phyloP scores from a whole-genome alignment of 2,329 filamentous ascomycete species.

The Neoarthrinium moseri region DNA sequence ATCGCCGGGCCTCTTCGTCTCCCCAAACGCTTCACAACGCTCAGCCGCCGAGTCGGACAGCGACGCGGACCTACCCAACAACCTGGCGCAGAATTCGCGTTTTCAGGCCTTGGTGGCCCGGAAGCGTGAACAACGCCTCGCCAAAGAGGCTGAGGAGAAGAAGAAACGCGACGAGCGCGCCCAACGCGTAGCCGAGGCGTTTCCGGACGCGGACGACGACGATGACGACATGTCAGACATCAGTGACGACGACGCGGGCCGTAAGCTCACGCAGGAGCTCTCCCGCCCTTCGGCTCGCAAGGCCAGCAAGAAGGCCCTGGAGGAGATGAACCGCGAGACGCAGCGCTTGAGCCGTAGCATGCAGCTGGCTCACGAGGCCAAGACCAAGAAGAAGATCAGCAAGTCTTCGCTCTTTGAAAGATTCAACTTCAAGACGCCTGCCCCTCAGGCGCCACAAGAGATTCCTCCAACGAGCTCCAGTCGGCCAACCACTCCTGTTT shows the following conservation, averaged over 20 bases:
- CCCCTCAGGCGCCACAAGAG: conserved; percentile 20
- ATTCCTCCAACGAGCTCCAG: conserved; percentile 49
- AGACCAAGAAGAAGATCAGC: conserved; percentile 86
- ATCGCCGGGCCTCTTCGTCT: conserved; percentile 58
- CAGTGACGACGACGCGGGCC: conserved; percentile 62
- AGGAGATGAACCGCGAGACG: conserved; percentile 94
- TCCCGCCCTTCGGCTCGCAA: conserved; percentile 65
- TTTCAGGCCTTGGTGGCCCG: conserved; percentile 71
- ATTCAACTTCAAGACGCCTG: conserved; percentile 69
- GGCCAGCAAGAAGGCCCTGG: conserved; percentile 89
- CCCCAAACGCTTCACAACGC: conserved; percentile 33
- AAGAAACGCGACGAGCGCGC: conserved; percentile 45
- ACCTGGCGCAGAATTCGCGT: conserved; percentile 49
- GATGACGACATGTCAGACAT: conserved; percentile 57
- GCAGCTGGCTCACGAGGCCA: conserved; percentile 86
- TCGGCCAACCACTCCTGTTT: conserved; percentile 45
- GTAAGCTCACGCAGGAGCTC: conserved; percentile 64
- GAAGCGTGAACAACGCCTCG: conserved; percentile 70
- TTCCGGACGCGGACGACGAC: conserved; percentile 38
- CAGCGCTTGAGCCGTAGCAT: conserved; percentile 87
- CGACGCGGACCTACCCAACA: conserved; percentile 46
- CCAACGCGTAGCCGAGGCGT: conserved; percentile 37
- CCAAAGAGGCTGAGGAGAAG: conserved; percentile 60
- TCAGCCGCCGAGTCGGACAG: conserved; percentile 32
- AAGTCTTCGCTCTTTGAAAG: conserved; percentile 79